Conservation (phyloP, 352 stramenopile genomes). For the Thalassiosira mediterranea region DNA sequence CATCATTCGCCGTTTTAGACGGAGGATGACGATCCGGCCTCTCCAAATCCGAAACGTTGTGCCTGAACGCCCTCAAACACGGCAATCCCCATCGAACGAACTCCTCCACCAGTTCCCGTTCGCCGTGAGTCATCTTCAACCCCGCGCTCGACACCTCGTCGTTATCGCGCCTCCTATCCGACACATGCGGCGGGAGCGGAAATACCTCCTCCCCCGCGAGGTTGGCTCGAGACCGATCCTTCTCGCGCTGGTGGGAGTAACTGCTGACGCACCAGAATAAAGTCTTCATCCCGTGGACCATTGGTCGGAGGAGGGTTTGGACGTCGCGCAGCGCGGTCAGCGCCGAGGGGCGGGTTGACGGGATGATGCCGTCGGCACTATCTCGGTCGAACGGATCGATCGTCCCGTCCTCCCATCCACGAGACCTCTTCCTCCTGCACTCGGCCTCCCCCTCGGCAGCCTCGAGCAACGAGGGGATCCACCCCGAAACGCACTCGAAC, state of each 20-base stretch:
- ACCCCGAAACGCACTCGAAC: conserved; percentile 88
- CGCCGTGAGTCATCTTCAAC: conserved; percentile 89
- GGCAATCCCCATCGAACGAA: conserved; percentile 92
- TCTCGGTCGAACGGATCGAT: not conserved
- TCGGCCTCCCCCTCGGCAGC: conserved; percentile 25
- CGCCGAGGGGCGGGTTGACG: not conserved
- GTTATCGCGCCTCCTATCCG: conserved; percentile 37
- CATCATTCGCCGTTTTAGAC: conserved; percentile 3
- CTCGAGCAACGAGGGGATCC: conserved; percentile 39
- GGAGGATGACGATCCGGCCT: conserved; percentile 5
- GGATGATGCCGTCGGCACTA: not conserved
- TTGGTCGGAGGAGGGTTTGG: conserved; percentile 93
- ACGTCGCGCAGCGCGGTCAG: conserved; percentile 82
- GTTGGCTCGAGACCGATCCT: conserved; percentile 35
- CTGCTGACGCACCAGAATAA: conserved; percentile 96
- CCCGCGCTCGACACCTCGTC: conserved; percentile 81
- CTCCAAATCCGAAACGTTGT: conserved; percentile 64
- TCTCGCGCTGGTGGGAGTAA: conserved; percentile 75
- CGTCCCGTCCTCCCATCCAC: not conserved
- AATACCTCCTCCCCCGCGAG: conserved; percentile 33
- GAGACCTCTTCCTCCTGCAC: not conserved
- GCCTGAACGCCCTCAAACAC: conserved; percentile 92
- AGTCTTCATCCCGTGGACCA: conserved; percentile 97
- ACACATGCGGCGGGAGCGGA: conserved; percentile 18
- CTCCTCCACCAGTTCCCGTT: conserved; percentile 91